These are phyloP conservation scores for Neonectria magnoliae DNA, from an alignment of 2,329 filamentous ascomycete genomes.

Conservation along the genomic window DNA sequence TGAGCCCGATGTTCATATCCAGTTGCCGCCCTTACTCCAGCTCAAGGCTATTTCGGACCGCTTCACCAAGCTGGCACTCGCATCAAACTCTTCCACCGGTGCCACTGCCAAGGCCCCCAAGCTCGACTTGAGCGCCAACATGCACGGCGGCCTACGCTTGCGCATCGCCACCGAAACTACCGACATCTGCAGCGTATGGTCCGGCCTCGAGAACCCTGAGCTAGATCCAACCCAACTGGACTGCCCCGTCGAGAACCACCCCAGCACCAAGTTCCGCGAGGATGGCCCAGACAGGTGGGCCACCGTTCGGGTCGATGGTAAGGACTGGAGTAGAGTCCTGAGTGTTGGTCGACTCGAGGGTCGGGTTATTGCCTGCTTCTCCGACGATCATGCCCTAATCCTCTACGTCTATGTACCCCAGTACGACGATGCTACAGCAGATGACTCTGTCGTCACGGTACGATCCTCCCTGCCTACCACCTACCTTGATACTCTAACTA, in stretches of 20 bases:
- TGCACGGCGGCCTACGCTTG: slow-evolving; percentile 87
- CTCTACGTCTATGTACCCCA: slow-evolving; percentile 83
- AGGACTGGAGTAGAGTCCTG: slow-evolving; percentile 93
- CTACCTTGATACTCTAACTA: slow-evolving; percentile 25
- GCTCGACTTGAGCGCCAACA: slow-evolving; percentile 89
- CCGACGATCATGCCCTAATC: slow-evolving; percentile 81
- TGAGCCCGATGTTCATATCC: slow-evolving; percentile 93
- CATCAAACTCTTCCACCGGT: slow-evolving; percentile 52
- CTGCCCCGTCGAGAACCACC: slow-evolving; percentile 79
- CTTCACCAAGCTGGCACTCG: slow-evolving; percentile 85
- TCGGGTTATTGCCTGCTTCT: slow-evolving; percentile 91
- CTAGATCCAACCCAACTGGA: slow-evolving; percentile 81
- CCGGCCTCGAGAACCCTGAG: slow-evolving; percentile 85
- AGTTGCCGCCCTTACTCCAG: slow-evolving; percentile 85
- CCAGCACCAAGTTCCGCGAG: slow-evolving; percentile 80
- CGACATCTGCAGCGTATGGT: slow-evolving; percentile 87
- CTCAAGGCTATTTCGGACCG: slow-evolving; percentile 94
- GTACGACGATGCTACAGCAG: slow-evolving; percentile 71
- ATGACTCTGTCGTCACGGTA: slow-evolving; percentile 82
- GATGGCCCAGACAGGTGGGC: slow-evolving; percentile 87
- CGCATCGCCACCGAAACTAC: slow-evolving; percentile 85
- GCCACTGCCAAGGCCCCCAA: slow-evolving; percentile 66
- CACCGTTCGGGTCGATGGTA: slow-evolving; percentile 88
- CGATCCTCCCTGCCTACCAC: slow-evolving; percentile 24
- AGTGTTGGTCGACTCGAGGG: slow-evolving; percentile 91